A percentile compares a stretch with the other conserved stretches of the same genome.
phyloP scores from a whole-genome alignment of 2,329 filamentous ascomycete genomes.

The Simplicillium aogashimaense region DNA sequence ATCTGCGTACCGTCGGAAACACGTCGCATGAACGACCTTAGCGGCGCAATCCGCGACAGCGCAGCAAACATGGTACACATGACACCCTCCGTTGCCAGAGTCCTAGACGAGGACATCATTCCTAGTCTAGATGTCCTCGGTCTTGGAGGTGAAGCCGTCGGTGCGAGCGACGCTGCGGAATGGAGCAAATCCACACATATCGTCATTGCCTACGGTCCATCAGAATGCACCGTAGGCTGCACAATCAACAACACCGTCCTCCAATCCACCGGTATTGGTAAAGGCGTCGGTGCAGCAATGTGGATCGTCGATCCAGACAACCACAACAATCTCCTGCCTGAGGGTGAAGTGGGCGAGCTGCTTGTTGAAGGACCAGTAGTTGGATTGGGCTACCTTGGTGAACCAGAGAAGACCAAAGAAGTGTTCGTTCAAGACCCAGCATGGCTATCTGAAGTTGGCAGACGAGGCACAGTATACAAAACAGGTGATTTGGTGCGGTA shows the following conservation, averaged over 20 bases:
- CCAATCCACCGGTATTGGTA: constrained; percentile 34
- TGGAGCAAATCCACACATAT: constrained; percentile 37
- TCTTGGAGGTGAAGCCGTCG: constrained; percentile 43
- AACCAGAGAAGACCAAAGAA: constrained; percentile 44
- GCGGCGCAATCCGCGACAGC: constrained; percentile 31
- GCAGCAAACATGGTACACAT: constrained; percentile 38
- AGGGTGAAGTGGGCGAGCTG: constrained; percentile 42
- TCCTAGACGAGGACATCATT: constrained; percentile 34
- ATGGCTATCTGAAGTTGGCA: constrained; percentile 33
- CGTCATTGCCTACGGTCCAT: constrained; percentile 42
- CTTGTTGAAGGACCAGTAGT: constrained; percentile 50
- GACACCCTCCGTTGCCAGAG: constrained; percentile 39
- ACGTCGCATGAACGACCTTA: constrained; percentile 39
- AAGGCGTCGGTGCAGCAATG: constrained; percentile 33
- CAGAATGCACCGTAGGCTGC: constrained; percentile 41
- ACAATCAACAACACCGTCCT: constrained; percentile 35
- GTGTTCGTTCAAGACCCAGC: constrained; percentile 46
- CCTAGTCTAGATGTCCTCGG: constrained; percentile 35
- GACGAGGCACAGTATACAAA: constrained; percentile 39
- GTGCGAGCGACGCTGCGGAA: constrained; percentile 33
- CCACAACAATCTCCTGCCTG: constrained; percentile 33
- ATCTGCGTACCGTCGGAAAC: constrained; percentile 45
- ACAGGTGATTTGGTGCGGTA: constrained; percentile 51
- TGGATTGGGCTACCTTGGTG: constrained; percentile 50
- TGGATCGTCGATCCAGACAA: constrained; percentile 42